Conservation (phyloP, 805 yeast species). For the Deakozyma indianensis region DNA sequence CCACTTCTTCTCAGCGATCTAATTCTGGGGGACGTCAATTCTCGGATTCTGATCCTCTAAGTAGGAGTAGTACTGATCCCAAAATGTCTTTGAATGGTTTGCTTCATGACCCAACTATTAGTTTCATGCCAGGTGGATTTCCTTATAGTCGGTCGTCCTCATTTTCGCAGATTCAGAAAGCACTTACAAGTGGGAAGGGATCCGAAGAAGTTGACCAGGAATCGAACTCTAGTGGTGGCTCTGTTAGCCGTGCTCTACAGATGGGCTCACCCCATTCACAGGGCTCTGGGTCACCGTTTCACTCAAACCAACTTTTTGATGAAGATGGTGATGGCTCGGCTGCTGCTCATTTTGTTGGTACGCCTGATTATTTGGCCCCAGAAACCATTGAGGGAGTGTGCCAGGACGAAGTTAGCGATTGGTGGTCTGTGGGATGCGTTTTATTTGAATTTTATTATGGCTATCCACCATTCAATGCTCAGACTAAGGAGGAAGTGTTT, state of each 20-base stretch:
- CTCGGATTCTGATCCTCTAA: neutral
- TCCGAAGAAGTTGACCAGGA: neutral
- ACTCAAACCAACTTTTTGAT: conserved; percentile 36
- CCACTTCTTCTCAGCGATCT: conserved; percentile 2
- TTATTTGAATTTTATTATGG: conserved; percentile 86
- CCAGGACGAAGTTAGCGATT: conserved; percentile 78
- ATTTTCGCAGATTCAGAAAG: neutral
- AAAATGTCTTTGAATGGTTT: conserved; percentile 1
- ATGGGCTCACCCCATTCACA: neutral
- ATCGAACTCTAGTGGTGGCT: neutral
- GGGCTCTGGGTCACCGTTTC: neutral
- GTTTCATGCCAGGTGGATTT: conserved; percentile 16
- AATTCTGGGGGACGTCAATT: neutral
- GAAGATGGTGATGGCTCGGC: conserved; percentile 44
- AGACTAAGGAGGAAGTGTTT: conserved; percentile 67
- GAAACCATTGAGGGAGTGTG: conserved; percentile 80
- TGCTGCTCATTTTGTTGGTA: conserved; percentile 66
- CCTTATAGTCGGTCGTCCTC: neutral
- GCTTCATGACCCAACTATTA: conserved; percentile 15
- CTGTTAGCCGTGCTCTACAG: neutral
- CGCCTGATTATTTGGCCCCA: conserved; percentile 96
- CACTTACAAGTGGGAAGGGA: neutral
- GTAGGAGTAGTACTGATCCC: neutral
- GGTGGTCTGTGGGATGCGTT: conserved; percentile 99
- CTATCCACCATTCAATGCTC: conserved; percentile 86